phyloP scores from a whole-genome alignment of 495 filamentous ascomycete species.

The Daldinia grandis region DNA sequence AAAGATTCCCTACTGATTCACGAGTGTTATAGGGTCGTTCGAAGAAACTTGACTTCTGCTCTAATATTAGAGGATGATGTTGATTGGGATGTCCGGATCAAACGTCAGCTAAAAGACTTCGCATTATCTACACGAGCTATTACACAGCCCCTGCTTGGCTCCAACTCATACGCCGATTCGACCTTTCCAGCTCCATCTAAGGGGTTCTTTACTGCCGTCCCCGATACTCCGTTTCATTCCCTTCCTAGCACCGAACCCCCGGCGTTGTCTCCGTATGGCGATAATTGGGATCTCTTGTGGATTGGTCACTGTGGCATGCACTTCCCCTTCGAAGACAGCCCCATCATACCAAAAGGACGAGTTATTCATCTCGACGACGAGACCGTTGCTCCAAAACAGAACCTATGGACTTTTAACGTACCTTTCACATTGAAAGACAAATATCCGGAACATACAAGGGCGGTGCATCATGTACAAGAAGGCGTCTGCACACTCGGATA shows the following conservation, averaged over 20 bases:
- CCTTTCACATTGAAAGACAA: conserved; percentile 35
- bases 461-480: conserved; percentile 45
- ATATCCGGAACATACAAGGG: conserved; percentile 45
- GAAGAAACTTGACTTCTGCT: conserved; percentile 56
- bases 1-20: not conserved
- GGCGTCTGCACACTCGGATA: conserved; percentile 8
- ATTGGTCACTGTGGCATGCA: conserved; percentile 41
- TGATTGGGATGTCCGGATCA: conserved; percentile 65
- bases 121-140: conserved; percentile 53
- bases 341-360: not conserved
- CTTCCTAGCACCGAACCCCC: conserved; percentile 45
- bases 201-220: not conserved
- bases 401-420: conserved; percentile 42
- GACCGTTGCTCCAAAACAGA: conserved; percentile 10
- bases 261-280: conserved; percentile 60
- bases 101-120: conserved; percentile 58
- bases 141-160: conserved; percentile 20
- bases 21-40: conserved; percentile 49
- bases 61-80: conserved; percentile 67
- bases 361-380: not conserved
- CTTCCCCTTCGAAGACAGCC: not conserved
- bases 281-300: conserved; percentile 68
- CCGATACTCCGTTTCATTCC: not conserved
- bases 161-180: not conserved
- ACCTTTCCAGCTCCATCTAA: not conserved